Evolutionary conservation across 2,329 filamentous ascomycete genomes (phyloP).

Genomic region (Verticillium longisporum): DNA sequence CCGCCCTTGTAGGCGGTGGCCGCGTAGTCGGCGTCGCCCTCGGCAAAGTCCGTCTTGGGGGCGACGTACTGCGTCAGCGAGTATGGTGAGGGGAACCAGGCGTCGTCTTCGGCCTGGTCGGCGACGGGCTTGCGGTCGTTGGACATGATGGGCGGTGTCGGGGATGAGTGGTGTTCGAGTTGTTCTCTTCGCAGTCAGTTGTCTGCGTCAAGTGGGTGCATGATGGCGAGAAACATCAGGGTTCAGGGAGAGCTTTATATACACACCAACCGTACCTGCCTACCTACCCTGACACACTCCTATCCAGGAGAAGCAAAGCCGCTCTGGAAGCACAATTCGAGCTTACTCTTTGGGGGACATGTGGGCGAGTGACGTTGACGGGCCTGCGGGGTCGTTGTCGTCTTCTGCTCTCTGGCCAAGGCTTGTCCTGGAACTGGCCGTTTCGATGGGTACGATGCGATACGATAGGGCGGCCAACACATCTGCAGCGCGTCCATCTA

Average conservation of each 20-base stretch:
- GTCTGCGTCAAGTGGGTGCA: not conserved
- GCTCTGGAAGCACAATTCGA: too few relatives aligned
- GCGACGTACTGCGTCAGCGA: conserved; percentile 13
- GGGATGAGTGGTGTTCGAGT: not conserved
- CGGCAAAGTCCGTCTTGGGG: conserved; percentile 11
- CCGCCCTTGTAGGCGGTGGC: conserved; percentile 11
- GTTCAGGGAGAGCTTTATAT: too few relatives aligned
- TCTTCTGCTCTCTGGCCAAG: too few relatives aligned
- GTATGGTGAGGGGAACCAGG: conserved; percentile 14
- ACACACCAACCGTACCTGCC: too few relatives aligned
- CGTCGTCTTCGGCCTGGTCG: conserved; percentile 15
- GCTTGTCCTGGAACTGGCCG: not conserved
- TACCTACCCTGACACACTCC: too few relatives aligned
- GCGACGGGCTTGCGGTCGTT: conserved; percentile 9
- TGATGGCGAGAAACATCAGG: too few relatives aligned
- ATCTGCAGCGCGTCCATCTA: not conserved
- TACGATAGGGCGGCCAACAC: not conserved
- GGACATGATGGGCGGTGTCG: conserved; percentile 1
- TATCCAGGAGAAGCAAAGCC: too few relatives aligned
- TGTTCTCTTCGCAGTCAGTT: not conserved
- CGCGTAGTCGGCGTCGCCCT: conserved; percentile 10
- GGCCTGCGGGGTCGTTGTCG: too few relatives aligned
- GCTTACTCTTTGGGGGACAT: too few relatives aligned
- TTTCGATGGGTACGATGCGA: not conserved
- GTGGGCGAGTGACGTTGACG: too few relatives aligned